These are phyloP conservation scores for Craterostigma plantagineum DNA, from an alignment of 257 asterid genomes.

Conservation along the genomic window DNA sequence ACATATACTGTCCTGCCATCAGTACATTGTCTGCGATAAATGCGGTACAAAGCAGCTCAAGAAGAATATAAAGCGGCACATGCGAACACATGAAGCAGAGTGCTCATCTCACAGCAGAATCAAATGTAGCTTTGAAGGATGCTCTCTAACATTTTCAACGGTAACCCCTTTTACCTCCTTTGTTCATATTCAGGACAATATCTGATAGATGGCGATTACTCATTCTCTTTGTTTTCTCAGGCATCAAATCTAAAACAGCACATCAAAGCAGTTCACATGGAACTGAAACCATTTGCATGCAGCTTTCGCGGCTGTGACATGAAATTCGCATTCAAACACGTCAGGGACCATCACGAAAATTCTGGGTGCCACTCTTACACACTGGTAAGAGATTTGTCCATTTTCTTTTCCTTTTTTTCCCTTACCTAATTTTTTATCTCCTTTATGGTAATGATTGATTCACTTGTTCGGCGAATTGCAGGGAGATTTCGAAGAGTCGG, in stretches of 20 bases:
- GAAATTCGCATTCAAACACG: constrained; percentile 77
- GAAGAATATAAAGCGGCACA: constrained; percentile 81
- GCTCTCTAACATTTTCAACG: constrained; percentile 46
- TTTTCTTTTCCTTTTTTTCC: too few species aligned
- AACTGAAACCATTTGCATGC: constrained; percentile 45
- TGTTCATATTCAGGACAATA: neutral
- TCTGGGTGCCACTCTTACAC: constrained; percentile 54
- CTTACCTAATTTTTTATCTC: neutral
- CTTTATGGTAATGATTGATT: neutral
- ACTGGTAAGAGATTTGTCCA: constrained; percentile 21
- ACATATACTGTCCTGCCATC: constrained; percentile 57
- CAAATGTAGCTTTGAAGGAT: constrained; percentile 40
- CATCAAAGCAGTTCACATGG: constrained; percentile 53
- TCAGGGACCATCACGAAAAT: constrained; percentile 71
- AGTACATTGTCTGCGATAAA: constrained; percentile 39
- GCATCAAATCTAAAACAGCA: constrained; percentile 65
- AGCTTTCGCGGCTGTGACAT: constrained; percentile 39
- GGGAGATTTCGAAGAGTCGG: constrained; percentile 69
- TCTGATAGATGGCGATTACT: neutral
- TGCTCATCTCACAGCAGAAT: constrained; percentile 22
- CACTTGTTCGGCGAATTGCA: constrained; percentile 7
- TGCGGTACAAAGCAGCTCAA: constrained; percentile 68
- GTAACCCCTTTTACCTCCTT: constrained; percentile 20
- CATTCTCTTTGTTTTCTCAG: constrained; percentile 14
- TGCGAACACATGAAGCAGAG: constrained; percentile 36